Conservation (phyloP, 192 early-diverging fungal species). For the Rhizophagus clarus region DNA sequence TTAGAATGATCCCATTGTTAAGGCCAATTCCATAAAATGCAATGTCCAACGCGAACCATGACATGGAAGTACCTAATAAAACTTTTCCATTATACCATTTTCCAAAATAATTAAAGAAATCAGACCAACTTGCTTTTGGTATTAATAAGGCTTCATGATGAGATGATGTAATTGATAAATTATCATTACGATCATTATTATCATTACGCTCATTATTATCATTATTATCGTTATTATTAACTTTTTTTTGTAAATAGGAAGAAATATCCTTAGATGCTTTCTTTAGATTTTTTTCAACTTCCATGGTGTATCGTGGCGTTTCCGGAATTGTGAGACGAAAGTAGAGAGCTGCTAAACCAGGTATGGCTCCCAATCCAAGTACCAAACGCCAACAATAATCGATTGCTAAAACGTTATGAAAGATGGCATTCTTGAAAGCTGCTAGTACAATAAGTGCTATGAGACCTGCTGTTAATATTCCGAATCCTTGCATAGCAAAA, state of each 20-base stretch:
- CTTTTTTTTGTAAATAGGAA: slow-evolving; percentile 41
- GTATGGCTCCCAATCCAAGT: slow-evolving; percentile 77
- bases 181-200: slow-evolving; percentile 27
- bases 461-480: slow-evolving; percentile 75
- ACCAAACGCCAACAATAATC: slow-evolving; percentile 90
- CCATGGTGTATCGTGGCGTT: slow-evolving; percentile 74
- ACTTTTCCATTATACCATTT: slow-evolving; percentile 81
- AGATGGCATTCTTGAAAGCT: slow-evolving; percentile 54
- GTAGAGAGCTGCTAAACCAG: slow-evolving; percentile 78
- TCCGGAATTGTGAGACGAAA: slow-evolving; percentile 82
- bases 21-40: slow-evolving; percentile 87
- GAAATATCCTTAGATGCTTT: slow-evolving; percentile 48
- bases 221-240: too few species aligned
- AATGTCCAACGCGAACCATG: slow-evolving; percentile 79
- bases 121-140: slow-evolving; percentile 49
- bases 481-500: slow-evolving; percentile 92
- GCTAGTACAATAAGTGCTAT: slow-evolving; percentile 70
- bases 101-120: slow-evolving; percentile 76
- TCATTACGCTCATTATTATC: too few species aligned
- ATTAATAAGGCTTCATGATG: slow-evolving; percentile 32
- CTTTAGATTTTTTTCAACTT: slow-evolving; percentile 56
- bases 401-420: slow-evolving; percentile 57
- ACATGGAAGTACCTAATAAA: slow-evolving; percentile 72
- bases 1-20: slow-evolving; percentile 74
- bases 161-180: slow-evolving; percentile 33